Base-by-base conservation (phyloP, 2,329 filamentous ascomycete species). In the Geoglossum cookeanum region DNA sequence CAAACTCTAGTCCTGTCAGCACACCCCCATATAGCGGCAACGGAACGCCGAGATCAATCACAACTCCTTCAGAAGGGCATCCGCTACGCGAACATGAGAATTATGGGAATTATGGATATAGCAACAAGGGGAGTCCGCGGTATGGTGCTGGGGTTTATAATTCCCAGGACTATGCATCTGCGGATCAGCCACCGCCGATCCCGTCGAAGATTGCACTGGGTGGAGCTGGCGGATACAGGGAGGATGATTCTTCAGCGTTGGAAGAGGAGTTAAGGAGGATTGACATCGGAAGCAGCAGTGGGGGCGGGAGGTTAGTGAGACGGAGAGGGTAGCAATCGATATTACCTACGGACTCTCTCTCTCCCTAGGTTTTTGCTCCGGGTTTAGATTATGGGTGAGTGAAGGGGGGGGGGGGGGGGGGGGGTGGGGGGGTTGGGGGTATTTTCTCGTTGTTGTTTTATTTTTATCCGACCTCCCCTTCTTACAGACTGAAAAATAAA, bases 201-300 rank as follows among this genome's bases (percentile, higher is more conserved):
- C 84, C 84, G 3, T 81, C 82, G n/a, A 87, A 87, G 69, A 72
- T 87, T 7, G 82, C 83, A 0, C 67, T 84, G 15, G 35, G n/a
- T 32, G 35, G 15, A 8, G 32, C 35, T 27, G 69, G 67, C 4
- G 69, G 70, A 4, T 29, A 37, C 64, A 70, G 67, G 55, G 69
- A 67, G 15, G 68, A 69, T 30, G 75, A 75, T 58, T 73, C 78
- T 60, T 74, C 75, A 68, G 79, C 83, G 22, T 69, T 90, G 56
- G 77, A 84, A 68, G 75, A 87, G 61, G 85, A 90, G 69, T 78
- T 90, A 74, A 80, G 76, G 63, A 73, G 74, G 53, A 84, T 84
- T 60, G 80, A 84, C 63, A 77, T 84, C 61, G 81, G 81, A n/a
- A 72, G 72, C 29, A 22, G 22, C 22, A 22, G 22, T 22, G 80